A percentile compares a stretch with the other conserved stretches of the same genome.
phyloP scores from a whole-genome alignment of 2,329 filamentous ascomycete species.

The Madurella mycetomatis region DNA sequence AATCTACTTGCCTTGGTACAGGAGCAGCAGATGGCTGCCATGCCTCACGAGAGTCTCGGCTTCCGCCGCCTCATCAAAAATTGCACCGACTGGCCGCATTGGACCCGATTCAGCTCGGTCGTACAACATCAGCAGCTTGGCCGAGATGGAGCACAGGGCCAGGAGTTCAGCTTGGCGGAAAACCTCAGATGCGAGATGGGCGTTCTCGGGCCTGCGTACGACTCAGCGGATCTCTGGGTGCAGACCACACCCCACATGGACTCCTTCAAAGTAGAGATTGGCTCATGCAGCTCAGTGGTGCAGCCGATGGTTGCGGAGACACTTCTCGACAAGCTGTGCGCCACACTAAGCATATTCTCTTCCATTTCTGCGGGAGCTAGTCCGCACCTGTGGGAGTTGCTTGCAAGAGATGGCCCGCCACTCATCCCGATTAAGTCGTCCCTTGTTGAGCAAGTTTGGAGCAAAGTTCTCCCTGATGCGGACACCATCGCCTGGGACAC shows the following conservation, averaged over 20 bases:
- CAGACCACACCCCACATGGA: constrained; percentile 10
- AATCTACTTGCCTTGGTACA: constrained; percentile 22
- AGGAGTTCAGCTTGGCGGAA: constrained; percentile 8
- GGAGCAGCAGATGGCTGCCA: constrained; percentile 12
- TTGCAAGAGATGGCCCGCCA: constrained; percentile 4
- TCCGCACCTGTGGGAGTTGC: constrained; percentile 11
- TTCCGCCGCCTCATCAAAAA: constrained; percentile 30
- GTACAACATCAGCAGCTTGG: constrained; percentile 30
- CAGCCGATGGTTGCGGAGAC: constrained; percentile 10
- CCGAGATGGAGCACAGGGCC: constrained; percentile 7
- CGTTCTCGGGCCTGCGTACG: constrained; percentile 12
- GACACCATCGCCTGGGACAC: constrained; percentile 8
- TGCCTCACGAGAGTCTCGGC: constrained; percentile 28
- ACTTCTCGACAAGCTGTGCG: constrained; percentile 14
- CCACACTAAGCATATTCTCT: constrained; percentile 10
- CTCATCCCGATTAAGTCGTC: constrained; percentile 10
- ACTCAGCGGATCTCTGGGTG: constrained; percentile 13
- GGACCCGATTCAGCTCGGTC: constrained; percentile 28
- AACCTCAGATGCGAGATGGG: constrained; percentile 14
- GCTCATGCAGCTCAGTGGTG: constrained; percentile 12
- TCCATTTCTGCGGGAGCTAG: neutral
- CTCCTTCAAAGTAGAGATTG: constrained; percentile 14
- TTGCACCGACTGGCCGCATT: constrained; percentile 31
- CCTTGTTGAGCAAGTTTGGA: constrained; percentile 11
- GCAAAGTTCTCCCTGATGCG: constrained; percentile 10